Percentiles rank a stretch among this genome's conserved stretches.
Evolutionary conservation across 169 alveolate species (phyloP).

Genomic region (Neospora caninum): DNA sequence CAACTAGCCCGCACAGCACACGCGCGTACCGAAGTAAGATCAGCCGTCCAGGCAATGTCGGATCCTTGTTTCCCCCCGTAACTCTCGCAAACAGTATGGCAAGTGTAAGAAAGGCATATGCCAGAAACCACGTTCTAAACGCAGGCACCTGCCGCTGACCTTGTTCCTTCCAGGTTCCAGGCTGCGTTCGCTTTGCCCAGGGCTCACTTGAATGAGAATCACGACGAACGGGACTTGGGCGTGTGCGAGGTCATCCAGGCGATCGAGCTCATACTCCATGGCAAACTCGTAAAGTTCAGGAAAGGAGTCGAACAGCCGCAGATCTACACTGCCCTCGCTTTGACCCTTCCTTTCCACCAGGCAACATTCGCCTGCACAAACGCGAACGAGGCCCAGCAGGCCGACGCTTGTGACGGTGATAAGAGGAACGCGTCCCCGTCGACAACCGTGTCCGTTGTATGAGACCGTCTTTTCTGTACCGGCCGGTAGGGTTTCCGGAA

Average conservation of each 20-base stretch:
- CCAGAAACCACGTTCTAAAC: too few relatives aligned
- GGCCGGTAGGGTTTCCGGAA: not conserved
- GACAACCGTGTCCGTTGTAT: not conserved
- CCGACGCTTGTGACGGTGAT: constrained; percentile 80
- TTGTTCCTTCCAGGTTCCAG: too few relatives aligned
- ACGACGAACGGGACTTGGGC: constrained; percentile 85
- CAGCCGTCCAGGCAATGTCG: too few relatives aligned
- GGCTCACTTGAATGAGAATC: constrained; percentile 76
- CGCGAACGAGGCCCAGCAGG: constrained; percentile 78
- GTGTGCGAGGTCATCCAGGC: constrained; percentile 74
- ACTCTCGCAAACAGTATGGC: too few relatives aligned
- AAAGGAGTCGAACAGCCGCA: constrained; percentile 82
- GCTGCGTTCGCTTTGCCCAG: too few relatives aligned
- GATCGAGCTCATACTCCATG: constrained; percentile 72
- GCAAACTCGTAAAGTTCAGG: constrained; percentile 78
- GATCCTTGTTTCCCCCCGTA: too few relatives aligned
- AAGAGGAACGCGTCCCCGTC: constrained; percentile 56
- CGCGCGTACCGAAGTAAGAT: too few relatives aligned
- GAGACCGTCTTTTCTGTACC: not conserved
- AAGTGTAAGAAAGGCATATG: too few relatives aligned
- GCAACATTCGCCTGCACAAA: constrained; percentile 76
- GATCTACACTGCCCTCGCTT: constrained; percentile 72
- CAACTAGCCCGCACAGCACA: too few relatives aligned
- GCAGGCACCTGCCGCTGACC: too few relatives aligned
- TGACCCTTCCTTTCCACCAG: constrained; percentile 82